Evolutionary conservation across 176 grass and related monocot genomes (phyloP).

Genomic region (Carex parvula): DNA sequence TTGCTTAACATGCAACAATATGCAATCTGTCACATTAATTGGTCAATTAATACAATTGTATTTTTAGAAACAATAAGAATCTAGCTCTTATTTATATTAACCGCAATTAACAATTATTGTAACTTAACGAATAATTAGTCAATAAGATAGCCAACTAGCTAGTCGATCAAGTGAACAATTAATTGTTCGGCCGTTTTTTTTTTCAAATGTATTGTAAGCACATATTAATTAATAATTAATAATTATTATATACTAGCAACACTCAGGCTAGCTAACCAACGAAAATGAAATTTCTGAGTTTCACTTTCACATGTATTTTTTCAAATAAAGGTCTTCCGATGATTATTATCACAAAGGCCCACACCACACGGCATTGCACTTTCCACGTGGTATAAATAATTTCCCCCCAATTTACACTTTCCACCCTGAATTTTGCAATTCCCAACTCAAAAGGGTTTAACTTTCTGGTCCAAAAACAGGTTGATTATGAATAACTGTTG

Average conservation of each 20-base stretch:
- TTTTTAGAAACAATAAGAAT: no score
- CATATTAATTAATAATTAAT: background rate
- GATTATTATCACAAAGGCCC: background rate
- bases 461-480: background rate
- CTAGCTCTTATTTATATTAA: no score
- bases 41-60: no score
- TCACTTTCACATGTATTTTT: conserved; percentile 3
- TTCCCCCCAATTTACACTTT: background rate
- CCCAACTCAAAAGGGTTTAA: background rate
- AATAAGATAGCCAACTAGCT: no score
- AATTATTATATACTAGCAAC: no score
- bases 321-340: background rate
- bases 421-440: conserved; percentile 13
- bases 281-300: conserved; percentile 13
- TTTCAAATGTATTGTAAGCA: background rate
- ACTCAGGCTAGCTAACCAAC: background rate
- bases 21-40: no score
- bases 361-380: background rate
- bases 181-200: no score
- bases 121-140: no score
- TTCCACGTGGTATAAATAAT: background rate
- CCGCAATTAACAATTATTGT: no score
- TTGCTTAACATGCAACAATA: no score
- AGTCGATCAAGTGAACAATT: no score
- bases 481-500: conserved; percentile 22